Evolutionary conservation across 129 eudicot genomes (phyloP).

Genomic region (Solidago caesia): DNA sequence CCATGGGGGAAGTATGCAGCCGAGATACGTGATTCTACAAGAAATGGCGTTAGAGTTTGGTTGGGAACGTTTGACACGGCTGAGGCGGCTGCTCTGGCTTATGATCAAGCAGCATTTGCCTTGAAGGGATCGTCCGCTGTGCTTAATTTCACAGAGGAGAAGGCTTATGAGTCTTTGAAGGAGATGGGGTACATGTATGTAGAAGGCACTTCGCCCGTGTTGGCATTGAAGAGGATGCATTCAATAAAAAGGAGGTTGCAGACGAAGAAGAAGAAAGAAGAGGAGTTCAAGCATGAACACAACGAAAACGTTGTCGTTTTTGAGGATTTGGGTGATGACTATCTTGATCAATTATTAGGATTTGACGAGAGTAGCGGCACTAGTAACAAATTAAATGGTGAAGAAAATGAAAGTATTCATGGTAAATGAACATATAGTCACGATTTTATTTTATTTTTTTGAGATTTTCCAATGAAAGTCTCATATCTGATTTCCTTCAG

Average conservation of each 20-base stretch:
- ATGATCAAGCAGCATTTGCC: conserved; percentile 31
- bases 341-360: conserved; percentile 6
- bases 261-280: not conserved
- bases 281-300: not conserved
- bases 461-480: too few species aligned
- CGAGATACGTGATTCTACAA: conserved; percentile 31
- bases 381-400: not conserved
- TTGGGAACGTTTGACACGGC: conserved; percentile 31
- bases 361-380: not conserved
- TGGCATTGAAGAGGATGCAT: conserved; percentile 8
- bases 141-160: conserved; percentile 11
- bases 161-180: conserved; percentile 9
- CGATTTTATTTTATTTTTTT: too few species aligned
- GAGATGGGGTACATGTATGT: conserved; percentile 5
- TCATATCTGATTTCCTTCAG: too few species aligned
- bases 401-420: not conserved
- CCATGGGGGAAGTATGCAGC: conserved; percentile 36
- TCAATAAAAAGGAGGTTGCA: not conserved
- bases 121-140: conserved; percentile 2
- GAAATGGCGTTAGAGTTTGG: conserved; percentile 33
- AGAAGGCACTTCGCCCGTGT: conserved; percentile 10
- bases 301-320: not conserved
- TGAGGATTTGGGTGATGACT: conserved; percentile 8
- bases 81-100: conserved; percentile 31
- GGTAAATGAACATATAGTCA: not conserved